Evolutionary conservation across 73 alveolate genomes (phyloP).

Genomic region (Diophrys appendiculata): DNA sequence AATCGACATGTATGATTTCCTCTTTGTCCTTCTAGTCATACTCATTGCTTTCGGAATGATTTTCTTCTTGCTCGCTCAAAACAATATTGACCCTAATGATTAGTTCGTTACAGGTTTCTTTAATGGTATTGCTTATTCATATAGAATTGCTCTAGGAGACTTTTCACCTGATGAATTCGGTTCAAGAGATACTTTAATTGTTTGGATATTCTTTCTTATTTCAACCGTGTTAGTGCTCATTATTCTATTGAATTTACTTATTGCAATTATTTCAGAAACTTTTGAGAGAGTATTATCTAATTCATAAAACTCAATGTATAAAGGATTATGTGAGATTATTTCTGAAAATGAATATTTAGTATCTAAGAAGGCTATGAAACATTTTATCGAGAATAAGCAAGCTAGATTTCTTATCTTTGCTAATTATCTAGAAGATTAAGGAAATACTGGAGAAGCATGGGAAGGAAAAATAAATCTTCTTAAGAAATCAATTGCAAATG

Average conservation of each 20-base stretch:
- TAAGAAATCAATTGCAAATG: neutral
- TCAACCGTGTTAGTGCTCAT: conserved; percentile 24
- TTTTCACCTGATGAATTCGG: neutral
- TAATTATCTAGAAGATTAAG: too few species aligned
- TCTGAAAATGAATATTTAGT: conserved; percentile 21
- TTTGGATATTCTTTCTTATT: neutral
- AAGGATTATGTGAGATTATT: conserved; percentile 30
- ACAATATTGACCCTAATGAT: too few species aligned
- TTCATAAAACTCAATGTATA: conserved; percentile 2
- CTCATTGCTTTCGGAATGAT: conserved; percentile 37
- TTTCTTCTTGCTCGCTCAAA: too few species aligned
- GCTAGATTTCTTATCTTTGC: too few species aligned
- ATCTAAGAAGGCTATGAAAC: neutral
- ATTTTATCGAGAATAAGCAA: too few species aligned
- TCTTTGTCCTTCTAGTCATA: conserved; percentile 21
- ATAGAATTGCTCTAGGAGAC: neutral
- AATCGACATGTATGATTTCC: conserved; percentile 32
- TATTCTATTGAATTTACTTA: conserved; percentile 44
- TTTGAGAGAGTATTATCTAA: conserved; percentile 30
- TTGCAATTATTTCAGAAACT: conserved; percentile 35
- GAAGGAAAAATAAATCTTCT: neutral
- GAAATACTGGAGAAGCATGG: neutral
- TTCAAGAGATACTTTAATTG: neutral
- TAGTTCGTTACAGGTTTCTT: too few species aligned
- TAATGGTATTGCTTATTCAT: too few species aligned